Evolutionary conservation across 805 yeast species (phyloP).

Genomic region (Myxozyma udenii): DNA sequence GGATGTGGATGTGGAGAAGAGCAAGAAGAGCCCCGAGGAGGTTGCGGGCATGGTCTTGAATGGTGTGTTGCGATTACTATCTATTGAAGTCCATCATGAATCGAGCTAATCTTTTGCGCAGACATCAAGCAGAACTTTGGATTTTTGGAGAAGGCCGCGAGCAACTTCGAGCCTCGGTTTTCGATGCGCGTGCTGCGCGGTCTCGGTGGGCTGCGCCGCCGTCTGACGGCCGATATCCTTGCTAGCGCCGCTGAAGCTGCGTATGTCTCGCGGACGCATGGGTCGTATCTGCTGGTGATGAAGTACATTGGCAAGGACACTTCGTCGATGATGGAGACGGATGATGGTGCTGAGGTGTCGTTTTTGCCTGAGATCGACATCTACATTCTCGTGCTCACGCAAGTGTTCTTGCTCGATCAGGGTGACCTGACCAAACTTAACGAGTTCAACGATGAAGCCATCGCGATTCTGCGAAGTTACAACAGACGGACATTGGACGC

Average conservation of each 20-base stretch:
- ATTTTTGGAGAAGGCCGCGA: constrained; percentile 58
- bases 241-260: constrained; percentile 50
- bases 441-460: constrained; percentile 51
- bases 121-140: constrained; percentile 44
- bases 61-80: constrained; percentile 13
- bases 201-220: constrained; percentile 68
- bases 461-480: constrained; percentile 55
- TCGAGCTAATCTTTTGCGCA: neutral
- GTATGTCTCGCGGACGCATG: constrained; percentile 46
- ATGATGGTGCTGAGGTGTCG: constrained; percentile 35
- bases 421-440: constrained; percentile 50
- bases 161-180: constrained; percentile 79
- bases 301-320: constrained; percentile 13
- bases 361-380: constrained; percentile 76
- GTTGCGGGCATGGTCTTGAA: constrained; percentile 17
- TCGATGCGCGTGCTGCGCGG: constrained; percentile 83
- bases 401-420: constrained; percentile 68
- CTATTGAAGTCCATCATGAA: neutral
- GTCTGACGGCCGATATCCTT: constrained; percentile 55
- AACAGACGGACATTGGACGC: constrained; percentile 83
- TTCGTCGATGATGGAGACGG: constrained; percentile 1
- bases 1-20: constrained; percentile 13
- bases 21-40: constrained; percentile 17
- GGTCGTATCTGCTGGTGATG: constrained; percentile 13
- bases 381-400: constrained; percentile 74